These are phyloP conservation scores for Petrea volubilis DNA, from an alignment of 257 asterid species.

Conservation along the genomic window DNA sequence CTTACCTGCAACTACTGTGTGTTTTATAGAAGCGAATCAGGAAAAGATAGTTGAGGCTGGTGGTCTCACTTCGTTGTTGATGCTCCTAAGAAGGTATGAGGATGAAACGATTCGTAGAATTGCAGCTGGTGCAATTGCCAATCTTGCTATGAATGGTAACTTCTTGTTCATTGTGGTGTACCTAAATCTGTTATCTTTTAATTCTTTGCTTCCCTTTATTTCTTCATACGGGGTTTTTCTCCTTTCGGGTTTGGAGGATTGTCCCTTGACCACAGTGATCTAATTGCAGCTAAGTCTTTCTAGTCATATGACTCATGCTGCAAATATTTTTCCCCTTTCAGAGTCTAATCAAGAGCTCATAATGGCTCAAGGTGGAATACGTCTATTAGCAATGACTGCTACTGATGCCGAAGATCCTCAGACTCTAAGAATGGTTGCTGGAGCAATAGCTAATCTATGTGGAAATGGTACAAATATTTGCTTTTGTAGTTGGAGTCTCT, in stretches of 20 bases:
- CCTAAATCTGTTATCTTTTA: constrained; percentile 12
- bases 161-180: constrained; percentile 4
- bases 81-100: constrained; percentile 90
- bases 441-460: constrained; percentile 97
- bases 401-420: constrained; percentile 98
- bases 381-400: constrained; percentile 82
- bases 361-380: constrained; percentile 96
- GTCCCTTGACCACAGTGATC: constrained; percentile 6
- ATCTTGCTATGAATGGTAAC: constrained; percentile 98
- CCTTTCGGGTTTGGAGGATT: neutral
- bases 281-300: neutral
- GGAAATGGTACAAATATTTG: constrained; percentile 74
- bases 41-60: constrained; percentile 98
- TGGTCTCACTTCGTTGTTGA: constrained; percentile 88
- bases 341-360: constrained; percentile 95
- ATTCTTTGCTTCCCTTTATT: constrained; percentile 6
- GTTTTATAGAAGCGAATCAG: constrained; percentile 79
- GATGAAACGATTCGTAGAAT: constrained; percentile 98
- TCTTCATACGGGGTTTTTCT: neutral
- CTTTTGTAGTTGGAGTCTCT: constrained; percentile 14
- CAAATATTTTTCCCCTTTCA: constrained; percentile 29
- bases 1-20: constrained; percentile 27
- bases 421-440: constrained; percentile 98
- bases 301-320: constrained; percentile 7
- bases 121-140: constrained; percentile 99